Conservation (phyloP, 352 stramenopile species). For the Pythium brassicae region DNA sequence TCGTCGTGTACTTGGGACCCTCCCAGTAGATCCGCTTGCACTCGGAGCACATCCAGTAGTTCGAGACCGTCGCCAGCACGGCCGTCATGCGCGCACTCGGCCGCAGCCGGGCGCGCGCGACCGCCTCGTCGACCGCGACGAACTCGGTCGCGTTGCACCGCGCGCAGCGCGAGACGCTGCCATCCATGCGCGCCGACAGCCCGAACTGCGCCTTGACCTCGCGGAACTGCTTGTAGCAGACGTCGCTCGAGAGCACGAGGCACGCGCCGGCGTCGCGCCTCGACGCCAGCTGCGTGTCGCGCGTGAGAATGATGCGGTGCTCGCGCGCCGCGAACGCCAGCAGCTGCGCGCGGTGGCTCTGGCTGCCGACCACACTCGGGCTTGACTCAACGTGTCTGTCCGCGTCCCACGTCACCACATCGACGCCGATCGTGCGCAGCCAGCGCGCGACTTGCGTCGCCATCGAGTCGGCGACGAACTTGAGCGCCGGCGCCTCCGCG, state of each 20-base stretch:
- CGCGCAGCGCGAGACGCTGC: constrained; percentile 40
- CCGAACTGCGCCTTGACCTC: constrained; percentile 56
- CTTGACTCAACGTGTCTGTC: constrained; percentile 26
- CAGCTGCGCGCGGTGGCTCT: constrained; percentile 39
- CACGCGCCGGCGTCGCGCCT: constrained; percentile 44
- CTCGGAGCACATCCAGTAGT: constrained; percentile 40
- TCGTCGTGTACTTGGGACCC: constrained; percentile 57
- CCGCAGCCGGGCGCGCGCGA: constrained; percentile 22
- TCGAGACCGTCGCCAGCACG: background rate
- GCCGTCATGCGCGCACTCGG: constrained; percentile 11
- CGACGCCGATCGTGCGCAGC: constrained; percentile 71
- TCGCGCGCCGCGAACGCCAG: constrained; percentile 27
- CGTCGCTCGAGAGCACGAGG: constrained; percentile 45
- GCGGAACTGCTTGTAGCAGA: constrained; percentile 50
- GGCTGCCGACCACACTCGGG: constrained; percentile 5
- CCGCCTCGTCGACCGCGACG: constrained; percentile 20
- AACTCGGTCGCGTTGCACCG: constrained; percentile 46
- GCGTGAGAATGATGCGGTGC: constrained; percentile 47
- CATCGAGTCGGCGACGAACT: constrained; percentile 78
- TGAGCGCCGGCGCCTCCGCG: constrained; percentile 26
- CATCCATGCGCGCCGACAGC: constrained; percentile 25
- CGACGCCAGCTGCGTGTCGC: constrained; percentile 34
- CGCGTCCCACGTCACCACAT: constrained; percentile 65
- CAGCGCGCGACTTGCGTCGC: constrained; percentile 66
- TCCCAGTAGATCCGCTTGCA: constrained; percentile 74